phyloP scores from a whole-genome alignment of 1,139 yeast species.

The Candida tetrigidarum region DNA sequence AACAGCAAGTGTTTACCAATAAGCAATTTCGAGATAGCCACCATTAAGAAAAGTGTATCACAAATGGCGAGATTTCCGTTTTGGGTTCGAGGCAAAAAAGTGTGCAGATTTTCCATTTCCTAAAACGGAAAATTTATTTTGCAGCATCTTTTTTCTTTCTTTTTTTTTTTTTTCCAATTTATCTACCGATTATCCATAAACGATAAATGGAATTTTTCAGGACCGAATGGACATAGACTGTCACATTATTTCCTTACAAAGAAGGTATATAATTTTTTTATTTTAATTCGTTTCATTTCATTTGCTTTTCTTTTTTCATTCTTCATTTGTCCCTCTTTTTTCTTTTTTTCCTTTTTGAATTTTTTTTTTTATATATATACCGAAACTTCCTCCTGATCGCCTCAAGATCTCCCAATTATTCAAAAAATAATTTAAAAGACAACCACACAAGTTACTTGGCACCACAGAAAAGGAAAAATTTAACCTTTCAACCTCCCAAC shows the following conservation, averaged over 20 bases:
- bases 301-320: not conserved
- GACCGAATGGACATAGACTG: not conserved
- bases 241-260: not conserved
- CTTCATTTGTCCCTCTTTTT: not conserved
- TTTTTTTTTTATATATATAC: constrained; percentile 4
- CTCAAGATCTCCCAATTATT: not conserved
- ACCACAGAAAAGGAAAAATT: too few relatives aligned
- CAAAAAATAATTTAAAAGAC: too few relatives aligned
- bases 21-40: not conserved
- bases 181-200: not conserved
- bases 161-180: not conserved
- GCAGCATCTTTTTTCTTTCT: not conserved
- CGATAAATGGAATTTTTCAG: not conserved
- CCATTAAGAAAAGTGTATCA: not conserved
- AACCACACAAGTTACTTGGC: too few relatives aligned
- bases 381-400: not conserved
- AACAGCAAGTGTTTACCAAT: not conserved
- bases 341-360: not conserved
- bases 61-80: not conserved
- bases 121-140: constrained; percentile 2
- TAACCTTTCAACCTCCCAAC: too few relatives aligned
- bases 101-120: not conserved
- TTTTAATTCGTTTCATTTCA: not conserved
- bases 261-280: not conserved
- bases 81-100: not conserved